Conservation (phyloP, 192 early-diverging fungal genomes). For the Rhizophagus prolifer region DNA sequence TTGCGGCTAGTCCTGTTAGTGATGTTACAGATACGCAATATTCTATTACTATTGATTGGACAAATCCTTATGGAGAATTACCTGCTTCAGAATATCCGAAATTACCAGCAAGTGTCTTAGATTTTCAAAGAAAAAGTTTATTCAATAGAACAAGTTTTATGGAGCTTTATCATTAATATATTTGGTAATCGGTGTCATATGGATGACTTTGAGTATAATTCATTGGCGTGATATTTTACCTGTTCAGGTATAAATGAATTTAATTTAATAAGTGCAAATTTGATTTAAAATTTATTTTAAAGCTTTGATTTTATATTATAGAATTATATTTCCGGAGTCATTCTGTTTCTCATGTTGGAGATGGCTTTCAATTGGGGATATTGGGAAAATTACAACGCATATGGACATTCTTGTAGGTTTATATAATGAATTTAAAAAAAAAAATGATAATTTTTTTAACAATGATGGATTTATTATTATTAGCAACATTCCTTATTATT, state of each 20-base stretch:
- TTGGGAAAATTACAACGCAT: conserved; percentile 69
- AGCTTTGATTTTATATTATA: conserved; percentile 23
- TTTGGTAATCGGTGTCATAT: conserved; percentile 66
- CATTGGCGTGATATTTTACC: conserved; percentile 89
- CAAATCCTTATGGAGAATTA: conserved; percentile 80
- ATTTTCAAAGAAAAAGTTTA: no score
- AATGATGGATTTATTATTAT: not conserved
- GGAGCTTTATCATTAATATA: conserved; percentile 75
- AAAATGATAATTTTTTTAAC: not conserved
- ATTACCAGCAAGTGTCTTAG: conserved; percentile 52
- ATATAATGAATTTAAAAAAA: conserved; percentile 19
- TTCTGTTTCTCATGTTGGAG: conserved; percentile 84
- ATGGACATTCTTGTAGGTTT: conserved; percentile 59
- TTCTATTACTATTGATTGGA: conserved; percentile 62
- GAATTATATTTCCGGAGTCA: conserved; percentile 83
- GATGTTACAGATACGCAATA: not conserved
- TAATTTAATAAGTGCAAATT: not conserved
- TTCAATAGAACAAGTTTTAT: no score
- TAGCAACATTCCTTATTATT: conserved; percentile 64
- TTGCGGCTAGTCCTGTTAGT: conserved; percentile 46
- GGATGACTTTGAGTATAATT: conserved; percentile 75
- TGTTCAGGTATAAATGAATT: conserved; percentile 58
- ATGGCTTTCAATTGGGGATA: conserved; percentile 91
- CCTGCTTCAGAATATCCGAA: conserved; percentile 90
- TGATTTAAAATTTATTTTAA: not conserved